A percentile compares a stretch with the other conserved stretches of the same genome.
These are phyloP conservation scores for Debaryomyces hansenii DNA, from an alignment of 805 yeast genomes.

Conservation along the genomic window DNA sequence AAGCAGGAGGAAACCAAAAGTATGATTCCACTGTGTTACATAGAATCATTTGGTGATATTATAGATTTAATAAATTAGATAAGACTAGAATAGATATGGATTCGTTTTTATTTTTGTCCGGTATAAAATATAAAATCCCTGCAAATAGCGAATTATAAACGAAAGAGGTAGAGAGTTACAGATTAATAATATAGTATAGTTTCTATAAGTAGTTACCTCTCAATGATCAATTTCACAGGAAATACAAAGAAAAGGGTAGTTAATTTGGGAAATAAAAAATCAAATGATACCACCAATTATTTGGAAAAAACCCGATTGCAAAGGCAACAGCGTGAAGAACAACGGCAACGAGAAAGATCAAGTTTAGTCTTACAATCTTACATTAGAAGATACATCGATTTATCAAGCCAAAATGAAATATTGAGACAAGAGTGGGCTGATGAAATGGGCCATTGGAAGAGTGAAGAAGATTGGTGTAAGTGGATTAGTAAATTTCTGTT, in stretches of 20 bases:
- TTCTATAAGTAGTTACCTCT: not conserved
- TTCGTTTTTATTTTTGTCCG: too few species aligned
- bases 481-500: conserved; percentile 23
- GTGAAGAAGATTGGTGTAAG: conserved; percentile 11
- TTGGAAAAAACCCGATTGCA: conserved; percentile 67
- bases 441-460: conserved; percentile 1
- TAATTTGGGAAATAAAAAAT: conserved; percentile 58
- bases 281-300: conserved; percentile 35
- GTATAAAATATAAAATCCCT: too few species aligned
- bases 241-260: conserved; percentile 59
- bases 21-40: conserved; percentile 26
- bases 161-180: too few species aligned
- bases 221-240: conserved; percentile 64
- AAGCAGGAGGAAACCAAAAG: conserved; percentile 11
- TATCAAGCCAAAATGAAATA: conserved; percentile 19
- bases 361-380: conserved; percentile 51
- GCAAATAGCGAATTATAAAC: too few species aligned
- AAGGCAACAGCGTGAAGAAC: conserved; percentile 62
- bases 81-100: conserved; percentile 1
- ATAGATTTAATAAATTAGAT: conserved; percentile 8
- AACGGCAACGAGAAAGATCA: conserved; percentile 49
- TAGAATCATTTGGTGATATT: conserved; percentile 34
- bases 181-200: too few species aligned
- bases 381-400: conserved; percentile 41
- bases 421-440: conserved; percentile 16